phyloP scores from a whole-genome alignment of 1,284 basidiomycete genomes.

The Apiotrichum gracile region DNA sequence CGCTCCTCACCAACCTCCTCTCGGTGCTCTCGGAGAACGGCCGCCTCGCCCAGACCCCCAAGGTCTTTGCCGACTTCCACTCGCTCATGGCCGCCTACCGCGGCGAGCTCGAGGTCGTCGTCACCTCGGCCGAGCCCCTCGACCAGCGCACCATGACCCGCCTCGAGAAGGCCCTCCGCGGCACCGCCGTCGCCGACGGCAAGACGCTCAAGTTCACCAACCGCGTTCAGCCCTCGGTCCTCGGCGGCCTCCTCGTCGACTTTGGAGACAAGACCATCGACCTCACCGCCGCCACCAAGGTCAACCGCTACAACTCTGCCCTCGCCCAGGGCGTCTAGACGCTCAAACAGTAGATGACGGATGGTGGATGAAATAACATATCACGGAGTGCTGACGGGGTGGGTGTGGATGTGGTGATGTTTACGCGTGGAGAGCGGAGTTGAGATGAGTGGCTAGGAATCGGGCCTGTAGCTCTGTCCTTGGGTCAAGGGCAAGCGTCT shows the following conservation, averaged over 20 bases:
- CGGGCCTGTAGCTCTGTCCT: too few relatives aligned
- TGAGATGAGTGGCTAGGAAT: too few relatives aligned
- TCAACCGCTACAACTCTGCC: constrained; percentile 88
- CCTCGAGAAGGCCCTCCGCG: constrained; percentile 77
- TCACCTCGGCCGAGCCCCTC: constrained; percentile 80
- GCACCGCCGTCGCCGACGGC: constrained; percentile 73
- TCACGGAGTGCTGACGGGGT: too few relatives aligned
- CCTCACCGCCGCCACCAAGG: constrained; percentile 83
- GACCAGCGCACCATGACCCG: constrained; percentile 64
- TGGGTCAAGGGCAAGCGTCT: too few relatives aligned
- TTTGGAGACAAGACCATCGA: constrained; percentile 96
- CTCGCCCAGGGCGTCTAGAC: constrained; percentile 54
- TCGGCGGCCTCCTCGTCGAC: constrained; percentile 90
- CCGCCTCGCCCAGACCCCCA: constrained; percentile 72
- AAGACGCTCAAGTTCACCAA: constrained; percentile 82
- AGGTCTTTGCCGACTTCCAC: constrained; percentile 88
- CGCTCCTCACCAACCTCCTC: constrained; percentile 90
- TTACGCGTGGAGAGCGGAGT: too few relatives aligned
- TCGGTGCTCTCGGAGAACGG: constrained; percentile 89
- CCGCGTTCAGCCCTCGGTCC: constrained; percentile 82
- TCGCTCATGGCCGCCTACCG: constrained; percentile 82
- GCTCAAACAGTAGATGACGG: constrained; percentile 12
- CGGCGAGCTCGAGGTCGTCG: constrained; percentile 87
- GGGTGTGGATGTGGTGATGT: too few relatives aligned
- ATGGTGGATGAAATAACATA: constrained; percentile 21